phyloP scores from a whole-genome alignment of 2,329 filamentous ascomycete species.

The Beauveria varroae region DNA sequence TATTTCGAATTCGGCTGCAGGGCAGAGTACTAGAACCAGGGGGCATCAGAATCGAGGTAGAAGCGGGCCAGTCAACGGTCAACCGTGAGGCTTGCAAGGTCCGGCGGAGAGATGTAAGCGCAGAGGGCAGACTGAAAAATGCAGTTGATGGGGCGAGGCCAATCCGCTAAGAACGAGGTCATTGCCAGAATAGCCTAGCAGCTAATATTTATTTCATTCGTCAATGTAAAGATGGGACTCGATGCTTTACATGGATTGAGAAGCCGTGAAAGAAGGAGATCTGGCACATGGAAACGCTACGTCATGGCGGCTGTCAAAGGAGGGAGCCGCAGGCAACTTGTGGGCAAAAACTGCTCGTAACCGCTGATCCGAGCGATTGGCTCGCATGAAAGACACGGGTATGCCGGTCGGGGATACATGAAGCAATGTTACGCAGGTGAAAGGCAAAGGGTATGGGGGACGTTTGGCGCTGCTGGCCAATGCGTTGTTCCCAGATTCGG shows the following conservation, averaged over 20 bases:
- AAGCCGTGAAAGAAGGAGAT: too few species aligned
- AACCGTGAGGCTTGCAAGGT: background rate
- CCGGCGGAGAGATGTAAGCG: background rate
- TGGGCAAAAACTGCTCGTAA: background rate
- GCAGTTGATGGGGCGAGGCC: background rate
- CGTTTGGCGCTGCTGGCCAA: background rate
- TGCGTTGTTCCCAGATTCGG: constrained; percentile 1
- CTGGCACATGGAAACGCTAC: background rate
- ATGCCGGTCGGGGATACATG: background rate
- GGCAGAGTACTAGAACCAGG: background rate
- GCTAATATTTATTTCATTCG: too few species aligned
- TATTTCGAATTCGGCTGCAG: background rate
- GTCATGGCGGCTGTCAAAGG: background rate
- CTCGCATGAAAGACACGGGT: background rate
- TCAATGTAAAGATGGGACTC: too few species aligned
- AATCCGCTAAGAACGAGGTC: background rate
- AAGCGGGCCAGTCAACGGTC: background rate
- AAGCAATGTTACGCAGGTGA: background rate
- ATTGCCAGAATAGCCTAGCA: too few species aligned
- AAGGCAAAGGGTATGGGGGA: background rate
- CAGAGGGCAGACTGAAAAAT: background rate
- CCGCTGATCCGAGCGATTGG: background rate
- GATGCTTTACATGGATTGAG: too few species aligned
- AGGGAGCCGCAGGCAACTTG: too few species aligned
- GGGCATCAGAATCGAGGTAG: background rate